Base-by-base conservation (phyloP, 768 basidiomycete genomes). In the Clitopilus hobsonii region DNA sequence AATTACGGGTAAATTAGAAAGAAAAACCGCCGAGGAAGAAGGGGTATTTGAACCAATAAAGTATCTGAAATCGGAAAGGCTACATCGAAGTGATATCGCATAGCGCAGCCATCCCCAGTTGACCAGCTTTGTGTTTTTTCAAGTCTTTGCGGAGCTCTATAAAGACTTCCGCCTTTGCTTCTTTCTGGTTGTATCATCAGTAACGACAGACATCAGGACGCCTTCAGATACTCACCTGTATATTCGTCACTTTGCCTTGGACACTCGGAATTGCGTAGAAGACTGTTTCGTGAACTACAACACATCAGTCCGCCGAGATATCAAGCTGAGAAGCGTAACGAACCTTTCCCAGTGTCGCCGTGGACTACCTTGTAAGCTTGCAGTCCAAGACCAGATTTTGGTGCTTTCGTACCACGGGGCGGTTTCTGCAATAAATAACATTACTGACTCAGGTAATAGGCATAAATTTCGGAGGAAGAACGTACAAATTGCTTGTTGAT, bases 181-280 rank as follows among this genome's bases (percentile, higher is more conserved):
- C 7, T 56, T 55, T 61, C 63, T 63, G 45, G 8, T 25, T 29
- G 13, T 1, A 5, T n/a, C 22, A 25, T n/a, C 1, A 2, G 18
- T 20, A 2, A 11, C 6, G 1, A 32, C 23, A 38, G 13, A 18
- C 18, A 6, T 25, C 6, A 18, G 27, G 30, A 26, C 11, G 5
- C 20, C 2, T 18, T 14, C 8, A 45, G 41, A 45, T 18, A 20
- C 22, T 54, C 26, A 88, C 90, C 72, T 89, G 87, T 61, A 87
- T 85, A n/a, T 75, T 70, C 11, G 84, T 82, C 0, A 92, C 88
- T 6, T 82, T 75, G 0, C 85, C 90, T 0, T 90, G 93, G 0
- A 89, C 90, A 60, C 84, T 87, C 0, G 89, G 88, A 27, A 88
- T 77, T 1, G 86, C 85, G 64, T 83, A 93, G 64, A 94, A 82